These are phyloP conservation scores for Macadamia integrifolia DNA, from an alignment of 164 flowering plant species.

Conservation along the genomic window DNA sequence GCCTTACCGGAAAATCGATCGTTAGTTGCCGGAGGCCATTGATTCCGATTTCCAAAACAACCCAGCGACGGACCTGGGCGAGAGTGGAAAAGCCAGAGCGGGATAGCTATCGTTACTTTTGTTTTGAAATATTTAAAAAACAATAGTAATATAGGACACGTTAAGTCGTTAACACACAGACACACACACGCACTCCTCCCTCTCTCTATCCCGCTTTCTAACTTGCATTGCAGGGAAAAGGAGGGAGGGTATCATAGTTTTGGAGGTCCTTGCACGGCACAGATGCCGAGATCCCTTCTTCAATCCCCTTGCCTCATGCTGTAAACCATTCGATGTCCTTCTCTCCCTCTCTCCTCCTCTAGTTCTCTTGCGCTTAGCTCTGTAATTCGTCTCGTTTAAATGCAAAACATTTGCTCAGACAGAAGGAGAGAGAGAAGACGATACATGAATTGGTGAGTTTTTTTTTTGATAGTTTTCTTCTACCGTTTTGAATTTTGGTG, in stretches of 20 bases:
- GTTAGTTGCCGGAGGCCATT: slow-evolving; percentile 6
- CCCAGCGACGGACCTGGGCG: slow-evolving; percentile 1
- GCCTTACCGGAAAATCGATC: neutral
- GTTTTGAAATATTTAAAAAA: too few relatives aligned
- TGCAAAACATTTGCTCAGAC: slow-evolving; percentile 4
- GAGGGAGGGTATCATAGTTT: slow-evolving; percentile 32
- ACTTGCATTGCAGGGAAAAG: slow-evolving; percentile 74
- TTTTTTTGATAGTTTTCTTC: neutral
- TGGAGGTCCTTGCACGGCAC: slow-evolving; percentile 81
- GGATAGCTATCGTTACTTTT: neutral
- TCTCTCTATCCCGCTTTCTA: slow-evolving; percentile 22
- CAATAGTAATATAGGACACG: neutral
- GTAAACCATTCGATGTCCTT: slow-evolving; percentile 51
- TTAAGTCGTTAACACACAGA: neutral
- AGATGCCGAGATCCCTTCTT: slow-evolving; percentile 56
- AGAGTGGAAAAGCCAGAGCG: neutral
- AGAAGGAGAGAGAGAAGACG: slow-evolving; percentile 4
- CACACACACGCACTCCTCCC: neutral
- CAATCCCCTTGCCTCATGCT: slow-evolving; percentile 56
- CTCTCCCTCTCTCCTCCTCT: neutral
- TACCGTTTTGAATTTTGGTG: slow-evolving; percentile 1
- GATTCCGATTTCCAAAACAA: neutral
- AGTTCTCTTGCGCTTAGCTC: neutral
- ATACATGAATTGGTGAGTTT: slow-evolving; percentile 7
- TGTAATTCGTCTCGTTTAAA: slow-evolving; percentile 6